Evolutionary conservation across 345 rosid species (phyloP), one percentile per base, ranked within the genome.

Genomic region (Bruguiera sexangula): DNA sequence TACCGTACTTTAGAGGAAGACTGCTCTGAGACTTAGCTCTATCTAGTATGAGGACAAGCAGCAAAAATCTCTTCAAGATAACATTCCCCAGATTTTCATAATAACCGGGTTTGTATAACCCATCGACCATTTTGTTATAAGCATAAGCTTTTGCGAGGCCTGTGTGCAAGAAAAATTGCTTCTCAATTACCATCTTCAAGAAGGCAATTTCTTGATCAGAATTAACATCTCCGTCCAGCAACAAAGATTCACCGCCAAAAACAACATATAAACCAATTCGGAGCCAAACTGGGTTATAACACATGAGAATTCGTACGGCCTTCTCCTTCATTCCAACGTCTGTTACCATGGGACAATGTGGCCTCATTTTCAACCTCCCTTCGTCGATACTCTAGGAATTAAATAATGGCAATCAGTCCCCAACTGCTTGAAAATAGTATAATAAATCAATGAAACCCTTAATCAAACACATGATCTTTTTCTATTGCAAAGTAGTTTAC

Each of bases 71-170:
- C 84, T 94, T 94, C 77, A 94, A 81, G 55, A 94, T 88, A 66
- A 91, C 57, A 67, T 63, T 88, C 65, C 98, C 98, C 75, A 94
- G 82, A 19, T 76, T 63, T 76, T 94, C 97, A 79, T 89, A 94
- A 81, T 94, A 94, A 46, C 98, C 98, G 0, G 98, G 98, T 72
- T 91, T 81, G 29, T 89, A 91, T 69, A 94, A 78, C 60, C 98
- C 97, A 61, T 89, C 98, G 53, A 94, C 98, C 82, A 67, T 94
- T 84, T 85, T 94, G 85, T 94, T 94, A 78, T 91, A 94, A 46
- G 93, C 91, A 84, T 85, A 91, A 27, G 83, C 76, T 80, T 82
- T 94, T 2, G 95, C 90, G 20, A 94, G 78, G 22, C 86, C 96
- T 48, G 80, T 79, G 69, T 94, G 96, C 0, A 85, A 83, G 68